Evolutionary conservation across 345 rosid species (phyloP), one percentile per base, ranked within the genome.

Genomic region (Eucalyptus rudis): DNA sequence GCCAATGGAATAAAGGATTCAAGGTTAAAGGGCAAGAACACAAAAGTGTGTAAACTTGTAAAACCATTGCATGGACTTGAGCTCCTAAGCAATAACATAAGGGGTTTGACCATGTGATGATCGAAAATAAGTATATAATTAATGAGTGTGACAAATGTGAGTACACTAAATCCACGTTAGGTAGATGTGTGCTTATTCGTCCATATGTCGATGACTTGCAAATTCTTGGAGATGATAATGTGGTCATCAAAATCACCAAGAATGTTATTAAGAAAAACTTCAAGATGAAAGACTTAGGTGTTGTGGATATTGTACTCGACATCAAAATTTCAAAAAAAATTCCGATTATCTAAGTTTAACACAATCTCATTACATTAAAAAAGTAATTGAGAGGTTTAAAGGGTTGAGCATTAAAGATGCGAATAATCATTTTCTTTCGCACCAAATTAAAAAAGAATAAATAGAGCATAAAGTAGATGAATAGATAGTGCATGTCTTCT

Each of bases 381-480:
- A 59, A 3, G 2, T 59, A 59, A 59, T 59, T 3, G 8, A 59
- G 31, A 59, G 31, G 3, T 27, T 59, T 27, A 59, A 59, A 59
- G 29, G n/a, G 5, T 25, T 58, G 0, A 0, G 7, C 7, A 56
- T 56, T 24, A 56, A 56, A 24, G 0, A 8, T 56, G 1, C 3
- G 2, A 24, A 56, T 56, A 24, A 27, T 59, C 31, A 12, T 59
- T 25, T 59, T 59, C 66, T 59, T 59, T 27, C 66, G 12, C 2
- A 1, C 31, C 15, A 59, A 11, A 10, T 59, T 59, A 27, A 59
- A 27, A 59, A 59, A 59, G 31, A 59, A 59, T 59, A 27, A 56
- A 56, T 4, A 10, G 62, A 56, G 62, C 29, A 56, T 56, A 56
- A 56, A 56, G 62, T 56, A 56, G 62, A 56, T 56, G 62, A 56